Percentiles rank a stretch among this genome's conserved stretches.
These are phyloP conservation scores for Teunomyces panamensis DNA, from an alignment of 805 yeast genomes.

Conservation along the genomic window DNA sequence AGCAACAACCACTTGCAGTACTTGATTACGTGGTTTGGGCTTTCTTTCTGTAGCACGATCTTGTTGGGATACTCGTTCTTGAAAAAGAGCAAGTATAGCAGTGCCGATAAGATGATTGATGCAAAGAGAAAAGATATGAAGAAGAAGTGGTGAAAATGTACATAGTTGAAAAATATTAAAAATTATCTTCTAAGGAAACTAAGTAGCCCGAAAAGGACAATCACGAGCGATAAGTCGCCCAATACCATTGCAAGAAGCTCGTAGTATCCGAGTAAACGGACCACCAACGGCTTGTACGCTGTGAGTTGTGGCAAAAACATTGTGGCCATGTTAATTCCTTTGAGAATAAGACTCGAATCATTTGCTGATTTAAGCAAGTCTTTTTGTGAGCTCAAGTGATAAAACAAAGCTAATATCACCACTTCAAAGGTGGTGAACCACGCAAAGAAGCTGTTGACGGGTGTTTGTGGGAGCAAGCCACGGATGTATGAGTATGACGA, in stretches of 20 bases:
- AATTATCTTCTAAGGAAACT: slow-evolving; percentile 15
- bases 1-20: slow-evolving; percentile 91
- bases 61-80: slow-evolving; percentile 45
- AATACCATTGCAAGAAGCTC: slow-evolving; percentile 34
- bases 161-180: background rate
- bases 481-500: slow-evolving; percentile 27
- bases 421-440: slow-evolving; percentile 31
- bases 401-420: slow-evolving; percentile 32
- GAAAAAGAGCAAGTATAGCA: slow-evolving; percentile 27
- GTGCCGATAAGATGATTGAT: slow-evolving; percentile 39
- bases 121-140: slow-evolving; percentile 40
- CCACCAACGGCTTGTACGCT: slow-evolving; percentile 26
- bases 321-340: slow-evolving; percentile 29
- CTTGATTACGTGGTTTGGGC: slow-evolving; percentile 92
- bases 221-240: slow-evolving; percentile 36
- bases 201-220: slow-evolving; percentile 36
- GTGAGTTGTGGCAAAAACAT: slow-evolving; percentile 33
- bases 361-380: slow-evolving; percentile 22
- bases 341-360: slow-evolving; percentile 25
- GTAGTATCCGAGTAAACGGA: slow-evolving; percentile 32
- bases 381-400: slow-evolving; percentile 22
- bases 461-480: slow-evolving; percentile 11
- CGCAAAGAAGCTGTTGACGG: slow-evolving; percentile 20
- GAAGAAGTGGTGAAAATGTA: slow-evolving; percentile 9
- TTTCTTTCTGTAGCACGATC: slow-evolving; percentile 68